Evolutionary conservation across 108 stramenopile genomes (phyloP).

Genomic region (Nannochloropsis salina): DNA sequence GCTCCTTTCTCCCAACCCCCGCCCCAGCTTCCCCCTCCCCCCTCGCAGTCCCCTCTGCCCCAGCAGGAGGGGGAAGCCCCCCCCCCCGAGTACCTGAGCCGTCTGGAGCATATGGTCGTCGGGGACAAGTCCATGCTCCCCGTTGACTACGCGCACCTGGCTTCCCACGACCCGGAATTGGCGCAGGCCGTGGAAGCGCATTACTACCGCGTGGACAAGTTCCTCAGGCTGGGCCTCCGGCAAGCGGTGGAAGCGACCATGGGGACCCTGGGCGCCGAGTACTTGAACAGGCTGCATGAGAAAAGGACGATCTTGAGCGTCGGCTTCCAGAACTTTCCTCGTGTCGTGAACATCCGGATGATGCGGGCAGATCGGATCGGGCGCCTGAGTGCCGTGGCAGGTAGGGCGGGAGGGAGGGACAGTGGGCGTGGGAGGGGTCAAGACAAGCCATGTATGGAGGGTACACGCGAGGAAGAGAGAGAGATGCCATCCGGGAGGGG

Average conservation of each 20-base stretch:
- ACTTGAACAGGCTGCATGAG: constrained; percentile 61
- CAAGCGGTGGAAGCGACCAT: constrained; percentile 30
- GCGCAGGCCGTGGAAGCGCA: constrained; percentile 67
- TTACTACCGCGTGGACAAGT: constrained; percentile 76
- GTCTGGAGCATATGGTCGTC: background rate
- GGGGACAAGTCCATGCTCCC: constrained; percentile 29
- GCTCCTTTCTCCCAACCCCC: background rate
- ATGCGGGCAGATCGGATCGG: constrained; percentile 73
- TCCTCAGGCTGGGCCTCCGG: constrained; percentile 19
- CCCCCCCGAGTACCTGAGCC: background rate
- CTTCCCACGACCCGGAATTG: constrained; percentile 26
- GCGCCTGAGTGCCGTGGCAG: constrained; percentile 59
- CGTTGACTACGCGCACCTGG: constrained; percentile 44
- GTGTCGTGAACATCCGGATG: constrained; percentile 60
- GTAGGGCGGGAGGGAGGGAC: background rate
- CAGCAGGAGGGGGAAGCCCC: too few relatives aligned
- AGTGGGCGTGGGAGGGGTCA: background rate
- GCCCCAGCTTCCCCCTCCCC: background rate
- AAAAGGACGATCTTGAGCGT: constrained; percentile 63
- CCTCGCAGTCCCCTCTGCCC: too few relatives aligned
- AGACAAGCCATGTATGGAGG: background rate
- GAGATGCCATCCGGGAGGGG: too few relatives aligned
- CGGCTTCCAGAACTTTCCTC: constrained; percentile 41
- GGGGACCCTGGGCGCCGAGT: constrained; percentile 58
- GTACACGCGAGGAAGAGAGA: background rate